phyloP scores from a whole-genome alignment of 371 early-diverging fungal species.

The Mortierella sp. region DNA sequence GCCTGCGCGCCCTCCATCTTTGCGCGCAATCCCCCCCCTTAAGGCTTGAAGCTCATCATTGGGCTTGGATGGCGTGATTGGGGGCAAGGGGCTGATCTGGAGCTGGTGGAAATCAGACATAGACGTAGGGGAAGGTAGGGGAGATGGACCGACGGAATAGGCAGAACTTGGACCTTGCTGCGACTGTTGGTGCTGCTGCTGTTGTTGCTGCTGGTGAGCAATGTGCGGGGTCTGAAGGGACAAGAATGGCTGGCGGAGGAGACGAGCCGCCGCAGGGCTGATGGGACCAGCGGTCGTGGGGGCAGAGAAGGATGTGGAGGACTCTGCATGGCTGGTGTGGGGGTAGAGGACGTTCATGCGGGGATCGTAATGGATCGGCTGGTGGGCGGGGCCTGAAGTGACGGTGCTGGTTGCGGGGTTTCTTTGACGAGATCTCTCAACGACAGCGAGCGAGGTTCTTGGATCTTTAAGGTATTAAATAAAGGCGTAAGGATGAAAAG shows the following conservation, averaged over 20 bases:
- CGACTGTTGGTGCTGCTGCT: conserved; percentile 15
- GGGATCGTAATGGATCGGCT: conserved; percentile 8
- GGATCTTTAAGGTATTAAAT: conserved; percentile 15
- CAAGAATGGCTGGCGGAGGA: conserved; percentile 46
- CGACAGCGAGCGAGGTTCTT: conserved; percentile 28
- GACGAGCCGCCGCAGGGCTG: conserved; percentile 40
- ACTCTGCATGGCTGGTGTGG: conserved; percentile 20
- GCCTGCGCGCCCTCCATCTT: conserved; percentile 14
- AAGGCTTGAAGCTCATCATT: conserved; percentile 22
- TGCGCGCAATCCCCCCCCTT: conserved; percentile 15
- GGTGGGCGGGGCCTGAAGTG: conserved; percentile 18
- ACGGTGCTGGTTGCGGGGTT: conserved; percentile 23
- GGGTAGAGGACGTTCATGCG: conserved; percentile 15
- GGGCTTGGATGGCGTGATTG: conserved; percentile 28
- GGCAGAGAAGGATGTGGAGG: conserved; percentile 16
- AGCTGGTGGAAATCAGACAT: conserved; percentile 52
- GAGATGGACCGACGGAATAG: conserved; percentile 19
- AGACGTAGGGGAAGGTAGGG: conserved; percentile 45
- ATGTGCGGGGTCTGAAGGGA: conserved; percentile 18
- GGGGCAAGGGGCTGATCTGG: conserved; percentile 21
- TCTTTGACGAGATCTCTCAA: conserved; percentile 41
- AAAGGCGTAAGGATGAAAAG: no score
- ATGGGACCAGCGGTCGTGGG: conserved; percentile 22
- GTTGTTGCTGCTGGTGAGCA: conserved; percentile 15
- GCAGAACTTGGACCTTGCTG: background rate